These are phyloP conservation scores for Bruguiera sexangula DNA, from an alignment of 345 rosid genomes.

Conservation along the genomic window DNA sequence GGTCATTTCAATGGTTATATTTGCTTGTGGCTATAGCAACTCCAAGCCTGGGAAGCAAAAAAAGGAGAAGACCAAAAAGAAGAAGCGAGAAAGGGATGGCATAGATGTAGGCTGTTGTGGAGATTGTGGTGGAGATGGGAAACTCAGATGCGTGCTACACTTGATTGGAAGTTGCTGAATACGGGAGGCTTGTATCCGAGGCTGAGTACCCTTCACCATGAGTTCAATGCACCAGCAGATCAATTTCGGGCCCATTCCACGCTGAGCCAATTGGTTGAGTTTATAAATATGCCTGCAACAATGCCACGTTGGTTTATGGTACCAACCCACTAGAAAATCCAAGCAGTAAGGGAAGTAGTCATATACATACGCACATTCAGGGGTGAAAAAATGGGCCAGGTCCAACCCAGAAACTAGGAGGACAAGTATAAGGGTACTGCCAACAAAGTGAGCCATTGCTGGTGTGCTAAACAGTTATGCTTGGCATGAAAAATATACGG, in stretches of 20 bases:
- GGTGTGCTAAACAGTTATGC: not conserved
- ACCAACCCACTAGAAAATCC: not conserved
- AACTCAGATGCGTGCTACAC: constrained; percentile 31
- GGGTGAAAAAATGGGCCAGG: not conserved
- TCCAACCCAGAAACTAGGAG: constrained; percentile 1
- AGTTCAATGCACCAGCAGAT: constrained; percentile 14
- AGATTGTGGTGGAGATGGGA: constrained; percentile 10
- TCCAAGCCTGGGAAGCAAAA: too few relatives aligned
- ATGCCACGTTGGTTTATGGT: not conserved
- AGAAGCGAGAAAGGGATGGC: too few relatives aligned
- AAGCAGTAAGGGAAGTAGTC: constrained; percentile 8
- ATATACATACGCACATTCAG: not conserved
- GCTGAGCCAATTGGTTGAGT: constrained; percentile 4
- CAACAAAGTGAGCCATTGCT: not conserved
- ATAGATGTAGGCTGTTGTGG: too few relatives aligned
- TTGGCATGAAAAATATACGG: not conserved
- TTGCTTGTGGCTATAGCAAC: too few relatives aligned
- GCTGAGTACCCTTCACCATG: not conserved
- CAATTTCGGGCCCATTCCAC: not conserved
- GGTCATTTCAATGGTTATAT: too few relatives aligned
- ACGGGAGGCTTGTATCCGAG: not conserved
- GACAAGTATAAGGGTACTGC: not conserved
- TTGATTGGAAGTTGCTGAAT: not conserved
- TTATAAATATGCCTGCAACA: constrained; percentile 1
- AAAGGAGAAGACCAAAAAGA: too few relatives aligned